phyloP scores from a whole-genome alignment of 2,329 filamentous ascomycete species.

The Simplicillium sp. region DNA sequence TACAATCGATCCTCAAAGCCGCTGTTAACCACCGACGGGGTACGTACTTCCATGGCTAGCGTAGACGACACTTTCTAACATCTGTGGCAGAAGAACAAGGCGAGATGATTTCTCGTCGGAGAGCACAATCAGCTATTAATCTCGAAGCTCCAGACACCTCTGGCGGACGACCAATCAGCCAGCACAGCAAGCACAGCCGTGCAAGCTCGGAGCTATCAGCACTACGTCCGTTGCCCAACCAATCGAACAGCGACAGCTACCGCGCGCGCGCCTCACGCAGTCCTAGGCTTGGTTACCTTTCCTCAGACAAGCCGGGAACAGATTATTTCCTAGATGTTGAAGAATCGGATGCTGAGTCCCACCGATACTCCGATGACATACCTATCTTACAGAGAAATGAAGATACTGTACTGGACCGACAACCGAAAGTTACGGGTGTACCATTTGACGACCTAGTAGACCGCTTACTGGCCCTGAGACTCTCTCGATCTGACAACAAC shows the following conservation, averaged over 20 bases:
- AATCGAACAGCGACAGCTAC: conserved; percentile 29
- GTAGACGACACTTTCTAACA: conserved; percentile 1
- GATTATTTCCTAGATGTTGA: conserved; percentile 58
- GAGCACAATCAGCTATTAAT: conserved; percentile 53
- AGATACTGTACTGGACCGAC: conserved; percentile 44
- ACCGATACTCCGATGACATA: conserved; percentile 56
- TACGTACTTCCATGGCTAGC: conserved; percentile 31
- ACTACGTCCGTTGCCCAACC: conserved; percentile 41
- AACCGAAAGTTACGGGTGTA: conserved; percentile 41
- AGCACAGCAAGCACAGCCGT: conserved; percentile 58
- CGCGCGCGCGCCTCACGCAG: conserved; percentile 21
- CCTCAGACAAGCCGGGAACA: conserved; percentile 33
- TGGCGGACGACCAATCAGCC: conserved; percentile 43
- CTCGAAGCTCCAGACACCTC: conserved; percentile 45
- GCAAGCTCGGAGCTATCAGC: conserved; percentile 63
- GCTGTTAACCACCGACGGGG: conserved; percentile 60
- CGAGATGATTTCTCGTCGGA: conserved; percentile 38
- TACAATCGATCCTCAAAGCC: conserved; percentile 65
- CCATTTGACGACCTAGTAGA: conserved; percentile 70
- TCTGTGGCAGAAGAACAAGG: conserved; percentile 25
- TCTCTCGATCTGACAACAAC: conserved; percentile 81
- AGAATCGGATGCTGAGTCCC: conserved; percentile 60
- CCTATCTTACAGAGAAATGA: conserved; percentile 59
- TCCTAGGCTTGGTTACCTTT: conserved; percentile 35
- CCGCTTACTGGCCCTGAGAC: conserved; percentile 70